Conservation (phyloP, 2,329 filamentous ascomycete genomes). For the Aspergillus sp. region DNA sequence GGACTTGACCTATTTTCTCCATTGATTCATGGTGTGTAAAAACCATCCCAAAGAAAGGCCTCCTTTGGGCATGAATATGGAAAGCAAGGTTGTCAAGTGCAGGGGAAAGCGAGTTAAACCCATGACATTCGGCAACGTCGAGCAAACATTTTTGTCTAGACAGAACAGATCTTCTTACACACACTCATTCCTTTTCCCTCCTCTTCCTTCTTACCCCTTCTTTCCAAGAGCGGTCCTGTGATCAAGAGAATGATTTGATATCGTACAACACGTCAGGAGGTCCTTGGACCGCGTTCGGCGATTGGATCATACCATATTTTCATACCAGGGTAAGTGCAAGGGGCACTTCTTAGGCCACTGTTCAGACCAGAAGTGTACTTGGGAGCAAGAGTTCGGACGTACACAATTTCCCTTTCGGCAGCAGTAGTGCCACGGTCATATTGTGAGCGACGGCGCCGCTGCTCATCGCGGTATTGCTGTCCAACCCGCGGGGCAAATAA, state of each 20-base stretch:
- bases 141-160: not conserved
- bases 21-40: conserved; percentile 18
- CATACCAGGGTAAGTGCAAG: conserved; percentile 26
- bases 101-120: not conserved
- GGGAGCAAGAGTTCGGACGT: conserved; percentile 24
- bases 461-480: conserved; percentile 71
- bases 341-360: conserved; percentile 22
- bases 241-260: not conserved
- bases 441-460: conserved; percentile 72
- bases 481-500: conserved; percentile 78
- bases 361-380: conserved; percentile 17
- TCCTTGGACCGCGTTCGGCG: conserved; percentile 19
- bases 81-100: not conserved
- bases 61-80: conserved; percentile 6
- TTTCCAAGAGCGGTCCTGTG: not conserved
- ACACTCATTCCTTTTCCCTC: not conserved
- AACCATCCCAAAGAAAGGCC: conserved; percentile 20
- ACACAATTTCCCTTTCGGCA: conserved; percentile 62
- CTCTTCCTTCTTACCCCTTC: not conserved
- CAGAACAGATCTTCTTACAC: not conserved
- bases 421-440: conserved; percentile 79
- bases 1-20: conserved; percentile 20
- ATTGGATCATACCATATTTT: conserved; percentile 24
- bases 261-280: conserved; percentile 13
- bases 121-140: not conserved